Evolutionary conservation across 305 asterid genomes (phyloP).

Genomic region (Withania somnifera): DNA sequence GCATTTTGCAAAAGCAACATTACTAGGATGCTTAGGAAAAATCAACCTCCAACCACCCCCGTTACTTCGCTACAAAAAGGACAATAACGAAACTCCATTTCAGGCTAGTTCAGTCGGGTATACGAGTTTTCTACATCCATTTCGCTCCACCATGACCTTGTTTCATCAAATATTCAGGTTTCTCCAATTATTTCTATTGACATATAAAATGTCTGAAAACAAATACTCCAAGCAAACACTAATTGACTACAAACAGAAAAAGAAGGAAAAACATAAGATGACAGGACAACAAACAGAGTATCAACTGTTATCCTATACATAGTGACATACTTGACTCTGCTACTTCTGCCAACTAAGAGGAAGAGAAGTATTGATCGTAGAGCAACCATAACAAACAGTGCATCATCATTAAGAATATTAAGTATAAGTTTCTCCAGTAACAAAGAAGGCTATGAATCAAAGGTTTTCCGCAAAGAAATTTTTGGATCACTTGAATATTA

Average conservation of each 20-base stretch:
- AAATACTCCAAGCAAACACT: not conserved
- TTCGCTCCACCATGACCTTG: not conserved
- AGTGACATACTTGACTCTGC: not conserved
- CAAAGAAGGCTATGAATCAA: not conserved
- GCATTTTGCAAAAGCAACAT: conserved; percentile 2
- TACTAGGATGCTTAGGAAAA: not conserved
- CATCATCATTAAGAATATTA: not conserved
- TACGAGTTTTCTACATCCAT: not conserved
- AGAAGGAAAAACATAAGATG: not conserved
- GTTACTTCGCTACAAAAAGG: not conserved
- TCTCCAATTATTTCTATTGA: not conserved
- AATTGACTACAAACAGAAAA: not conserved
- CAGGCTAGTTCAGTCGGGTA: not conserved
- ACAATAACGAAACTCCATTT: not conserved
- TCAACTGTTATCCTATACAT: not conserved
- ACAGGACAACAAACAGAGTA: not conserved
- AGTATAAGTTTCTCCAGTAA: not conserved
- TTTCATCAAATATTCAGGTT: not conserved
- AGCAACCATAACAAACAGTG: not conserved
- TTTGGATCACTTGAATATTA: not conserved
- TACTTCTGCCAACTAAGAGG: not conserved
- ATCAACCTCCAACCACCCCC: not conserved
- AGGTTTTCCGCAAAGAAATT: not conserved
- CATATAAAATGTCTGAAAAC: not conserved
- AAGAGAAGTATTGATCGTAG: not conserved